Base-by-base conservation (phyloP, 2,329 filamentous ascomycete species). In the Atkinsonella hypoxylon region DNA sequence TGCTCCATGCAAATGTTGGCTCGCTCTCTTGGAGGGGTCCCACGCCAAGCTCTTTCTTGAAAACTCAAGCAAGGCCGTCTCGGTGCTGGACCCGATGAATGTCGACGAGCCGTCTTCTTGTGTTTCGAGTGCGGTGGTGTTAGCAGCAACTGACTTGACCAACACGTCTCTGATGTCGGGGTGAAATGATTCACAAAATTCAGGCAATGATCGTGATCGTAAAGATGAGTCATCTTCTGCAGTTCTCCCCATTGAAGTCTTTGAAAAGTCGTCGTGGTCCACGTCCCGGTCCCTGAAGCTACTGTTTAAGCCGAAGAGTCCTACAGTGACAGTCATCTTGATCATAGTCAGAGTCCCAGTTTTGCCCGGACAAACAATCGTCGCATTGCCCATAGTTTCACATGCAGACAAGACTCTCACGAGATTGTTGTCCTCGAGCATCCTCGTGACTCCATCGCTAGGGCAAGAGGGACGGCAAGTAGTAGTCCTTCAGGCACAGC, bases 281-380 rank as follows among this genome's bases (percentile, higher is more conserved):
- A 30, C 7, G 17, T 30, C 48, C 9, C 38, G 3, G 17, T 30
- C 48, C 9, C 38, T 18, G n/a, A 38, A 45, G 3, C n/a, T 34
- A 12, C 40, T 31, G 8, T 34, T 30, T n/a, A 46, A 11, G 17
- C 42, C 47, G 3, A 40, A 4, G 9, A 17, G n/a, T 32, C 30
- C 51, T 34, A 57, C 53, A 8, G 58, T 55, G 4, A 64, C 61
- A 0, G 55, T 59, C 62, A 64, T 64, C 41, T 56, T 57, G 48
- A 64, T 63, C 30, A 58, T 55, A 6, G 62, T 64, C 12, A 69
- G 56, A 11, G 65, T 68, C 26, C 66, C 66, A 6, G 66, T 68
- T 54, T 68, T 68, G 50, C 88, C 87, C 2, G 85, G 89, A 67
- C 87, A 91, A 46, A 90, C 82, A 0, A 83, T 85, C 1, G 79